phyloP scores from a whole-genome alignment of 495 filamentous ascomycete species.

The Glonium stellatum region DNA sequence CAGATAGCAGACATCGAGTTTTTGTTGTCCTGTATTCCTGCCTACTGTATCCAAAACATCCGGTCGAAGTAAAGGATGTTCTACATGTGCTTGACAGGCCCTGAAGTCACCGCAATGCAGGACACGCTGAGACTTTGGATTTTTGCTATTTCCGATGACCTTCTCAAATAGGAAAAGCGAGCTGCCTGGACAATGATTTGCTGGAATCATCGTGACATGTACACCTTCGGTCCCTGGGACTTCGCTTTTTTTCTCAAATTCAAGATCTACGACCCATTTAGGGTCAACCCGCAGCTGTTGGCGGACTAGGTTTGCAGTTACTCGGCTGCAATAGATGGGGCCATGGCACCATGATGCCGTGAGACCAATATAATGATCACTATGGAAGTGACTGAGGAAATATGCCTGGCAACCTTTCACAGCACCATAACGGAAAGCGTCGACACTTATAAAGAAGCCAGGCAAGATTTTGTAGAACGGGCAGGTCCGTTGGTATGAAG shows the following conservation, averaged over 20 bases:
- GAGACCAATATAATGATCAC: slow-evolving; percentile 91
- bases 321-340: slow-evolving; percentile 90
- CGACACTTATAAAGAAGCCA: slow-evolving; percentile 84
- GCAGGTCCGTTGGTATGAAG: slow-evolving; percentile 80
- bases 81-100: slow-evolving; percentile 77
- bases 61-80: slow-evolving; percentile 72
- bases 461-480: slow-evolving; percentile 98
- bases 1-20: slow-evolving; percentile 88
- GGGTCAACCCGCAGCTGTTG: slow-evolving; percentile 79
- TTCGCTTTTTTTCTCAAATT: slow-evolving; percentile 75
- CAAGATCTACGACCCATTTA: slow-evolving; percentile 75
- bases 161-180: slow-evolving; percentile 93
- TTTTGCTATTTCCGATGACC: slow-evolving; percentile 50
- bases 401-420: slow-evolving; percentile 90
- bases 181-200: slow-evolving; percentile 95
- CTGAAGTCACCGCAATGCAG: slow-evolving; percentile 96
- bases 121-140: slow-evolving; percentile 60
- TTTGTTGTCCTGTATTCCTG: slow-evolving; percentile 68
- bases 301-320: slow-evolving; percentile 83
- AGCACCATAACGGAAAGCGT: slow-evolving; percentile 92
- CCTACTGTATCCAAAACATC: slow-evolving; percentile 60
- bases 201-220: slow-evolving; percentile 85
- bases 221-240: slow-evolving; percentile 75
- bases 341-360: slow-evolving; percentile 85
- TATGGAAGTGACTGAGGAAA: slow-evolving; percentile 96